Percentiles rank a stretch among this genome's conserved stretches.
Evolutionary conservation across 495 filamentous ascomycete genomes (phyloP).

Genomic region (Tuber melanosporum): DNA sequence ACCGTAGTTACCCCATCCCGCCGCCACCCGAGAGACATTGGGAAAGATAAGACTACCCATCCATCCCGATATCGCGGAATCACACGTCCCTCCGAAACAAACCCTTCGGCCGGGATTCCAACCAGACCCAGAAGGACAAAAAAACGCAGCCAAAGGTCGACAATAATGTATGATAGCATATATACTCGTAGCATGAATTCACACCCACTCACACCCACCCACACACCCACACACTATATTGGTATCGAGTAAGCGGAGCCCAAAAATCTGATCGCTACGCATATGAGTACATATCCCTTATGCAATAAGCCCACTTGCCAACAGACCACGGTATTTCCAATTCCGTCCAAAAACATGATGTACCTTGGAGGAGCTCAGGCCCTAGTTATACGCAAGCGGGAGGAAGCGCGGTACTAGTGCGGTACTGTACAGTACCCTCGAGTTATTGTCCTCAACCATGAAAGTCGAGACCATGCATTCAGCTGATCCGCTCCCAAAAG

Average conservation of each 20-base stretch:
- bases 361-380: conserved; percentile 1
- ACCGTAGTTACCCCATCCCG: not conserved
- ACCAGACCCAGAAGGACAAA: not conserved
- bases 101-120: not conserved
- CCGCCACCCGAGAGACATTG: not conserved
- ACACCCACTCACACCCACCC: not conserved
- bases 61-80: not conserved
- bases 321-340: not conserved
- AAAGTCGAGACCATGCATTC: not conserved
- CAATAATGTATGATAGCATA: not conserved
- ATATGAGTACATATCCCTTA: not conserved
- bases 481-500: not conserved
- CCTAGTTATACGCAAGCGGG: not conserved
- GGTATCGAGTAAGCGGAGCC: not conserved
- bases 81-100: not conserved
- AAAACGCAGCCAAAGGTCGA: not conserved
- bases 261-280: not conserved
- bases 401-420: not conserved
- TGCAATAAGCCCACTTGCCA: not conserved
- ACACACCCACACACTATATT: not conserved
- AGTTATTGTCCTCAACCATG: not conserved
- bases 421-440: not conserved
- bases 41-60: not conserved
- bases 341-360: not conserved
- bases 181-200: not conserved